These are phyloP conservation scores for Mycena sp. DNA, from an alignment of 1,284 basidiomycete species.

Conservation along the genomic window DNA sequence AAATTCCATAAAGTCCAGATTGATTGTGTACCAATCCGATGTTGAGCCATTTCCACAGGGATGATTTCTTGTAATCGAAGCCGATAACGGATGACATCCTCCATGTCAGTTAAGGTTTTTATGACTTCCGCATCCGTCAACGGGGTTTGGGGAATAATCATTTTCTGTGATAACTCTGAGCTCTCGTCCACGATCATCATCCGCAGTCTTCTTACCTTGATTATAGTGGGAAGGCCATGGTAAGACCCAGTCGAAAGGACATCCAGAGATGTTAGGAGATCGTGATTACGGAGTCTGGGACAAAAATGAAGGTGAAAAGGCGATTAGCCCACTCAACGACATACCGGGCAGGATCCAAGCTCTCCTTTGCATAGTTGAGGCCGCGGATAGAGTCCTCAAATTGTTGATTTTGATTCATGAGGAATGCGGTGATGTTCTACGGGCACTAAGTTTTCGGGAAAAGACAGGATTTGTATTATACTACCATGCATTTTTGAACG, in stretches of 20 bases:
- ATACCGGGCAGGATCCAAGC: constrained; percentile 74
- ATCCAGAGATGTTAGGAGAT: constrained; percentile 88
- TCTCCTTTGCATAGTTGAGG: constrained; percentile 72
- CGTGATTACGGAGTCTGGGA: constrained; percentile 85
- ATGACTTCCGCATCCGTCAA: constrained; percentile 74
- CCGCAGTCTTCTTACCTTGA: constrained; percentile 64
- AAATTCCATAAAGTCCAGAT: background rate
- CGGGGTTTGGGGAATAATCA: constrained; percentile 71
- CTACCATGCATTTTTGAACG: constrained; percentile 86
- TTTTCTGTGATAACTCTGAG: constrained; percentile 57
- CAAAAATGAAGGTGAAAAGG: background rate
- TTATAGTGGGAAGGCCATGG: constrained; percentile 76
- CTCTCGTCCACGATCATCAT: background rate
- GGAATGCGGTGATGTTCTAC: constrained; percentile 85
- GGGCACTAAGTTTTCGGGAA: background rate
- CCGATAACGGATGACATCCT: constrained; percentile 80
- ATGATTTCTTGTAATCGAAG: constrained; percentile 78
- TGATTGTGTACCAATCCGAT: constrained; percentile 67
- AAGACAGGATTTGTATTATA: background rate
- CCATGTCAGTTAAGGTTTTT: constrained; percentile 75
- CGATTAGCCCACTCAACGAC: constrained; percentile 8
- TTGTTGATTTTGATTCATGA: constrained; percentile 85
- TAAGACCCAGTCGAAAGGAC: constrained; percentile 88
- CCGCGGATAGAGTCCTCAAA: constrained; percentile 77
- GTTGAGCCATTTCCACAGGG: constrained; percentile 78